Evolutionary conservation across 768 basidiomycete genomes (phyloP), one percentile per base, ranked within the genome.

Genomic region (Pleurotus pulmonarius): DNA sequence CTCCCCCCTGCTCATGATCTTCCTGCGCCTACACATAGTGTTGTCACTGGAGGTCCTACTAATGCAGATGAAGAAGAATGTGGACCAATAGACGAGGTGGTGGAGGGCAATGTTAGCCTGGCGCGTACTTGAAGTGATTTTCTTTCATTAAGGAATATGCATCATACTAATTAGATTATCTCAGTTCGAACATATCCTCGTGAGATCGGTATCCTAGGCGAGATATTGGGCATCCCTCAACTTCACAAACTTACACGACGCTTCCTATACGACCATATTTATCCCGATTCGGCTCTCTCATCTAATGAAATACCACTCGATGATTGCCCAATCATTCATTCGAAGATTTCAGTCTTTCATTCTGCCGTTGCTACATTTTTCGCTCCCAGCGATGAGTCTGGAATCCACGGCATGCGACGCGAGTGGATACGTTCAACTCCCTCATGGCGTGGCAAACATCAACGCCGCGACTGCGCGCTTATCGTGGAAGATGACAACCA

Each of bases 131-230:
- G 24, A n/a, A 20, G 46, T 47, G 24, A 47, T 18, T 24, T 24
- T 5, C 20, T 20, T 20, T 12, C 11, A 6, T 18, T 7, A 22
- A 47, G 20, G 13, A 15, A n/a, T 12, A 25, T 15, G 20, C 60
- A 73, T 68, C 71, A 56, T 70, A 67, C 3, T 70, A 64, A 59
- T 78, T 65, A 1, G 71, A 26, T 8, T 70, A 49, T 75, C 70
- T 0, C 20, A 25, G 64, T 58, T 16, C 57, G 40, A 15, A 34
- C 52, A 2, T 58, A 49, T 49, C 53, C 58, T 18, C 59, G 57
- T 9, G 13, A 38, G 41, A 11, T 63, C 22, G 26, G 51, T 7
- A 41, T 20, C 2, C 64, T 70, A 2, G 63, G 59, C 3, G 18
- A 16, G 5, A 25, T 61, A 43, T 37, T 65, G 4, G 29, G 59